phyloP scores from a whole-genome alignment of 2,329 filamentous ascomycete genomes.

The Aspergillus transmontanensis region DNA sequence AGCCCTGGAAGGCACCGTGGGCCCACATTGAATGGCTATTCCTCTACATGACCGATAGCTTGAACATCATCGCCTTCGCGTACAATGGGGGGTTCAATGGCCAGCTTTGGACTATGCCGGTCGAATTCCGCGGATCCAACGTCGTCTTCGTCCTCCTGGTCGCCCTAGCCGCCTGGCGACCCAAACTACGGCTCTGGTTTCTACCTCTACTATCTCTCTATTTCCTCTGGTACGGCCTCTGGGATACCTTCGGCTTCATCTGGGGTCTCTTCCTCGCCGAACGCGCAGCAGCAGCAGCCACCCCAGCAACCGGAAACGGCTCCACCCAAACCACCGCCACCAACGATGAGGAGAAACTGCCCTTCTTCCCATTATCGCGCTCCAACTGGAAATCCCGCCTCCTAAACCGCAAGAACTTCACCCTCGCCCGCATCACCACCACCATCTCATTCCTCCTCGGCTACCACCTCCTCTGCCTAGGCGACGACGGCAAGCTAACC shows the following conservation, averaged over 20 bases:
- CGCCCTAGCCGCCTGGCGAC: slow-evolving; percentile 20
- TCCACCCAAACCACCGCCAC: neutral
- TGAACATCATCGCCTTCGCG: slow-evolving; percentile 24
- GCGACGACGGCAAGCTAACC: slow-evolving; percentile 22
- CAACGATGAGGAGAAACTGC: neutral
- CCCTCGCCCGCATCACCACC: slow-evolving; percentile 1
- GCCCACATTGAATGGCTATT: slow-evolving; percentile 21
- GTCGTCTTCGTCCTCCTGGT: slow-evolving; percentile 23
- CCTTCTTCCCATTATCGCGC: neutral
- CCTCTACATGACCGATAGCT: slow-evolving; percentile 23
- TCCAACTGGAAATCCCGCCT: neutral
- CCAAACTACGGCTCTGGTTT: slow-evolving; percentile 14
- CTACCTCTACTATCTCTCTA: slow-evolving; percentile 13
- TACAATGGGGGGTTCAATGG: slow-evolving; percentile 24
- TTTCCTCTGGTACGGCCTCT: slow-evolving; percentile 26
- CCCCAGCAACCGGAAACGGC: neutral
- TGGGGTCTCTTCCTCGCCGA: slow-evolving; percentile 26
- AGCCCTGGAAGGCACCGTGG: slow-evolving; percentile 23
- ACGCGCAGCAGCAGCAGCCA: slow-evolving; percentile 1
- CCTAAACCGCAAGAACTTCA: neutral
- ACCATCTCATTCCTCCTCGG: slow-evolving; percentile 17
- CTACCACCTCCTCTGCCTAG: slow-evolving; percentile 23
- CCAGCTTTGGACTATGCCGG: slow-evolving; percentile 29
- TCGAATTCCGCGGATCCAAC: slow-evolving; percentile 27
- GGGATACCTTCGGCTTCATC: slow-evolving; percentile 26